These are phyloP conservation scores for Fusarium beomiforme DNA, from an alignment of 2,329 filamentous ascomycete genomes.

Conservation along the genomic window DNA sequence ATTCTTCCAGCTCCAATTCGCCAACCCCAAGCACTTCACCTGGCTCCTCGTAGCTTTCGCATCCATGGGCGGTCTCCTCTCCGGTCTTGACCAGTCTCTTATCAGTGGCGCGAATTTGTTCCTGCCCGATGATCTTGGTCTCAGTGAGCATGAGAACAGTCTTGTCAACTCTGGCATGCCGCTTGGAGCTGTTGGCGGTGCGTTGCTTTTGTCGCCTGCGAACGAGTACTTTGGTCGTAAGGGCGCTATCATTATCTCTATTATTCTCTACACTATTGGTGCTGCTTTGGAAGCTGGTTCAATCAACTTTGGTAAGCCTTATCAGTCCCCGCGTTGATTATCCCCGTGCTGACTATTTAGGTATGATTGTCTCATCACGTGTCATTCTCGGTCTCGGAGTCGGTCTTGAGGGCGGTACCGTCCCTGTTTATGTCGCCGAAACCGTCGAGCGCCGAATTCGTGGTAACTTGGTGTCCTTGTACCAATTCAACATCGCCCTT, in stretches of 20 bases:
- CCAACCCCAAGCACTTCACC: conserved; percentile 71
- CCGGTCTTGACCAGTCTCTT: conserved; percentile 76
- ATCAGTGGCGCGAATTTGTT: conserved; percentile 77
- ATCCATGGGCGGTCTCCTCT: conserved; percentile 79
- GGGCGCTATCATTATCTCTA: conserved; percentile 75
- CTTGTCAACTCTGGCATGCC: conserved; percentile 78
- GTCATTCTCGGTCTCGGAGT: conserved; percentile 77
- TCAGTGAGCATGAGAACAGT: conserved; percentile 67
- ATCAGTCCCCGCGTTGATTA: rapidly evolving
- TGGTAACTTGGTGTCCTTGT: conserved; percentile 78
- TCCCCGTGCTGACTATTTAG: conserved; percentile 10
- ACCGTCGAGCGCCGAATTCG: conserved; percentile 73
- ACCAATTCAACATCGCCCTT: conserved; percentile 80
- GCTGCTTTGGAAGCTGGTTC: conserved; percentile 74
- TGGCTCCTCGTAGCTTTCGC: conserved; percentile 75
- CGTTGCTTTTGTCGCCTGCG: conserved; percentile 70
- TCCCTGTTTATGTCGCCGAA: conserved; percentile 79
- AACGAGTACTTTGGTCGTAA: conserved; percentile 76
- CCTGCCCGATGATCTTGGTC: conserved; percentile 66
- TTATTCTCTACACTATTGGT: conserved; percentile 75
- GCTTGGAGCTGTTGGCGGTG: conserved; percentile 75
- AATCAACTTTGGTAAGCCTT: conserved; percentile 65
- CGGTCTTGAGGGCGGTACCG: conserved; percentile 78
- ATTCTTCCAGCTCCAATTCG: conserved; percentile 65
- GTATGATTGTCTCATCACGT: conserved; percentile 75